phyloP scores from a whole-genome alignment of 163 green algal genomes.

The Scenedesmus sp. region DNA sequence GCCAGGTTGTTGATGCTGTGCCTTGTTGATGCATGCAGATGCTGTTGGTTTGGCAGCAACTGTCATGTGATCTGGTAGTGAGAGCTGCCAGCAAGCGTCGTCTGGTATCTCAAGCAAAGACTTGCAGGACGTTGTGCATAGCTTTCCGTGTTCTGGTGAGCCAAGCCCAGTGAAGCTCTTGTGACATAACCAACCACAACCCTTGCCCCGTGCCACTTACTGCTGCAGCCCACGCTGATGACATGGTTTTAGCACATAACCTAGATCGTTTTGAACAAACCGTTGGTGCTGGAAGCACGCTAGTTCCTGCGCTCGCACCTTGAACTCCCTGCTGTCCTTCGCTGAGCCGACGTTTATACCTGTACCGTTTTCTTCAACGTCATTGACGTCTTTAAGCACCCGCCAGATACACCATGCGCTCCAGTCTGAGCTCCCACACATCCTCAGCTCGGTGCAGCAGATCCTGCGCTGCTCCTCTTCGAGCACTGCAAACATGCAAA shows the following conservation, averaged over 20 bases:
- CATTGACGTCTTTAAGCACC: not conserved
- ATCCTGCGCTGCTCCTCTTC: not conserved
- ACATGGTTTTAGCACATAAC: not conserved
- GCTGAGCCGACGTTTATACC: not conserved
- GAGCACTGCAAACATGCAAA: not conserved
- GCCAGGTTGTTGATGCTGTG: not conserved
- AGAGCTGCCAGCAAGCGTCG: not conserved
- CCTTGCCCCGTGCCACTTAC: not conserved
- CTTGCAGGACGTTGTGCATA: too few relatives aligned
- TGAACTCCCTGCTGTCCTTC: not conserved
- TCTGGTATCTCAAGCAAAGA: not conserved
- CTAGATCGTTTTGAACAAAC: too few relatives aligned
- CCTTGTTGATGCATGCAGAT: not conserved
- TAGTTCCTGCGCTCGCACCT: not conserved
- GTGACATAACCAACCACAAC: not conserved
- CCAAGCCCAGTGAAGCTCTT: not conserved
- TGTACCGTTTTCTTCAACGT: not conserved
- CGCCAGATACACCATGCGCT: not conserved
- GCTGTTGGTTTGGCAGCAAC: not conserved
- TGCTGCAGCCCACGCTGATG: not conserved
- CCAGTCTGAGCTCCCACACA: not conserved
- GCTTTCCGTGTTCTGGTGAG: not conserved
- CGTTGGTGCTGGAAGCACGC: not conserved
- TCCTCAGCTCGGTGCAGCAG: conserved; percentile 5
- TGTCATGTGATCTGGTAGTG: not conserved